Conservation (phyloP, 2,329 filamentous ascomycete genomes). For the Rhexocercosporidium sp. region DNA sequence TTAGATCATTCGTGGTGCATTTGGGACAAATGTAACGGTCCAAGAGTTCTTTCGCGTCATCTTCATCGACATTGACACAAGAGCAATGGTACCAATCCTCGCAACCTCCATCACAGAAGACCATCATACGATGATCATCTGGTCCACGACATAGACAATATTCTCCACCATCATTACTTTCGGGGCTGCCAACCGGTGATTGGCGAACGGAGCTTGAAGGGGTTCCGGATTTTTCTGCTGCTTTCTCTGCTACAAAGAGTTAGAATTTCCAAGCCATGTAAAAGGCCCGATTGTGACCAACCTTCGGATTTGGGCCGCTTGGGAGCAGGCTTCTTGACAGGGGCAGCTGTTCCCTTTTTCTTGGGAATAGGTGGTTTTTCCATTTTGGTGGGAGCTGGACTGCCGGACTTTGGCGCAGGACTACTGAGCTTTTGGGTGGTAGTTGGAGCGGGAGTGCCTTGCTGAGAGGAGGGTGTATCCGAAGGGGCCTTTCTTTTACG, state of each 20-base stretch:
- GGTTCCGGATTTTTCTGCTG: constrained; percentile 16
- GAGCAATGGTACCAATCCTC: constrained; percentile 43
- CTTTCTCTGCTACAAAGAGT: constrained; percentile 1
- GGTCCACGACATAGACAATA: constrained; percentile 43
- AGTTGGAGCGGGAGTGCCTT: constrained; percentile 34
- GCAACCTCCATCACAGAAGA: constrained; percentile 42
- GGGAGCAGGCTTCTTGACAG: constrained; percentile 29
- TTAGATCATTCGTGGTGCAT: constrained; percentile 33
- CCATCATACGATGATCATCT: constrained; percentile 44
- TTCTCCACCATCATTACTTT: constrained; percentile 41
- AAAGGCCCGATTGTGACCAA: constrained; percentile 16
- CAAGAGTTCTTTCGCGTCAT: constrained; percentile 39
- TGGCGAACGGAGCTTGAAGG: constrained; percentile 23
- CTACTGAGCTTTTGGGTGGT: constrained; percentile 11
- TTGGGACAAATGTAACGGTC: constrained; percentile 41
- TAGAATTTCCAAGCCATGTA: neutral
- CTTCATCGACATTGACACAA: constrained; percentile 38
- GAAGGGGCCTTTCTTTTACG: constrained; percentile 35
- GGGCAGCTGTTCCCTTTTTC: constrained; percentile 37
- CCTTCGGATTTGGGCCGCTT: constrained; percentile 37
- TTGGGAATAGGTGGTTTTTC: constrained; percentile 31
- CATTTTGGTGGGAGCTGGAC: constrained; percentile 30
- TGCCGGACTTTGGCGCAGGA: constrained; percentile 28
- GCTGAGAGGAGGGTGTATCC: constrained; percentile 34
- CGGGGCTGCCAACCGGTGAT: constrained; percentile 23